phyloP scores from a whole-genome alignment of 805 yeast species.

The Ogataea populi-albae region DNA sequence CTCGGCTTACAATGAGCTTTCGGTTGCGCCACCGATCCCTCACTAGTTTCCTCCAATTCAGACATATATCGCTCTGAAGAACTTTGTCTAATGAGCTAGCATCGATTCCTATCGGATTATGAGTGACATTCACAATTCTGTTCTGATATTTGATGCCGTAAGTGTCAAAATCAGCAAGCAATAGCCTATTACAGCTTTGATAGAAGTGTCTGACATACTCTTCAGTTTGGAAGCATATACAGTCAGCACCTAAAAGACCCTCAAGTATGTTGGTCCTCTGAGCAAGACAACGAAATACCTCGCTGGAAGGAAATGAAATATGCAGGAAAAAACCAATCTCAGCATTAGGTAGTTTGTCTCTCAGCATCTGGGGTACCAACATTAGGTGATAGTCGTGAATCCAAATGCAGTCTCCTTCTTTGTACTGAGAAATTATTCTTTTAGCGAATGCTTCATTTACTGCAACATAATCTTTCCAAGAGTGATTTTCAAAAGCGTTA shows the following conservation, averaged over 20 bases:
- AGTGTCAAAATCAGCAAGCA: conserved; percentile 77
- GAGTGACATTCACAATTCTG: conserved; percentile 50
- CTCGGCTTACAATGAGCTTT: conserved; percentile 78
- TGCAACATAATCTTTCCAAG: conserved; percentile 80
- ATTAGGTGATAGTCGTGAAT: conserved; percentile 90
- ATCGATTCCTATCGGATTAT: conserved; percentile 79
- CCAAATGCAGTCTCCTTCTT: conserved; percentile 81
- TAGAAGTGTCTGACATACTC: conserved; percentile 93
- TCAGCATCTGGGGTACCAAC: conserved; percentile 80
- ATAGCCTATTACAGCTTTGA: conserved; percentile 81
- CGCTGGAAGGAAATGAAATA: conserved; percentile 92
- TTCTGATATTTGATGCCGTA: conserved; percentile 61
- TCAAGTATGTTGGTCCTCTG: conserved; percentile 71
- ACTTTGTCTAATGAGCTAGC: conserved; percentile 50
- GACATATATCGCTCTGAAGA: conserved; percentile 45
- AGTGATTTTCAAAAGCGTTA: conserved; percentile 92
- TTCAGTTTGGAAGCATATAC: conserved; percentile 83
- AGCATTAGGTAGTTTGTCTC: conserved; percentile 73
- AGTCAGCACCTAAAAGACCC: conserved; percentile 88
- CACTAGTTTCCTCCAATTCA: conserved; percentile 65
- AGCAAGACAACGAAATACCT: conserved; percentile 91
- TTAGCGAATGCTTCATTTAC: conserved; percentile 82
- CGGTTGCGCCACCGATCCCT: conserved; percentile 75
- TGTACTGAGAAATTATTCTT: conserved; percentile 61
- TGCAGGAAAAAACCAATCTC: conserved; percentile 90